Base-by-base conservation (phyloP, 805 yeast genomes). In the Metschnikowia rubicola region DNA sequence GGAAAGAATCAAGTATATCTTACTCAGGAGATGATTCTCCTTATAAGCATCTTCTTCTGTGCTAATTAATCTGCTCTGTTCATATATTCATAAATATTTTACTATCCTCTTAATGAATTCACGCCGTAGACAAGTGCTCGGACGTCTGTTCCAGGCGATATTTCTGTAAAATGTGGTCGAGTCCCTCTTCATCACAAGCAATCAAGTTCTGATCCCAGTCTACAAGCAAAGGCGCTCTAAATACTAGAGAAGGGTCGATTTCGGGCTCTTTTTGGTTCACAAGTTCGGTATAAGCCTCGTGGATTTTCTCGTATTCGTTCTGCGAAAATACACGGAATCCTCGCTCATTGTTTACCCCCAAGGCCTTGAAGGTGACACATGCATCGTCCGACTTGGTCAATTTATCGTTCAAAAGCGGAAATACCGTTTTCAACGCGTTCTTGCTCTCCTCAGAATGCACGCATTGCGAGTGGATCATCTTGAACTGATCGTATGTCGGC, bases 181-280 rank as follows among this genome's bases (percentile, higher is more conserved):
- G 59, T 1, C 68, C 65, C 10, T 47, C 46, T 50, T 65, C 73
- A 50, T 71, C 73, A 43, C 59, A 62, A 10, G 75, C 77, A 46
- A 71, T 63, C 42, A 66, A 38, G 52, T 67, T 63, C 55, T 72
- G 76, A 54, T 72, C 77, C 77, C 77, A 72, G 56, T 72, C 77
- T 32, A 71, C 65, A n/a, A 72, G 62, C 54, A 72, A 66, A 0
- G 77, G 77, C 2, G 75, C 68, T 41, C 51, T 50, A 58, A 72
- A 72, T 10, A 72, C 58, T 31, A 67, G 65, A 15, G 63, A 53
- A 4, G 74, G 67, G 43, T 61, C 61, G 34, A 62, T 57, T 6
- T 61, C 64, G 10, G 61, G 61, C 21, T 63, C 62, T 9, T 57
- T 56, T 15, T 59, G 57, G 36, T 52, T 57, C 26, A 62, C 56